These are phyloP conservation scores for Zymoseptoria passerinii DNA, from an alignment of 2,329 filamentous ascomycete genomes.

Conservation along the genomic window DNA sequence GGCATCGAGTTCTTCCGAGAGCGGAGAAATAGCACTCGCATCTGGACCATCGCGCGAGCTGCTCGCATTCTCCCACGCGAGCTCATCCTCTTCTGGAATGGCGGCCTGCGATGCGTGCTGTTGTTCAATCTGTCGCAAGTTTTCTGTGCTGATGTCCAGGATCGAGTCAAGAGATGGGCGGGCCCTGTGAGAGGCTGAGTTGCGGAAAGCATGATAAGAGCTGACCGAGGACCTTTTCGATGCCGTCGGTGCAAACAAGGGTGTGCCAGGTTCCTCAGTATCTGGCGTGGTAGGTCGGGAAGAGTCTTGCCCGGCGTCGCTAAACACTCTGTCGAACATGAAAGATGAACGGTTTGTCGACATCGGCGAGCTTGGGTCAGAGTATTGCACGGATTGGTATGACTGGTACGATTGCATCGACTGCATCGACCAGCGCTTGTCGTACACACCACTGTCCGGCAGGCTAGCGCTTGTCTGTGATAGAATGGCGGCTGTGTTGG, in stretches of 20 bases:
- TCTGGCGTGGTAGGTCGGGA: slow-evolving; percentile 75
- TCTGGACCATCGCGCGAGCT: slow-evolving; percentile 7
- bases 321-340: slow-evolving; percentile 67
- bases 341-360: slow-evolving; percentile 62
- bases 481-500: slow-evolving; percentile 50
- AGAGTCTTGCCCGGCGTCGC: slow-evolving; percentile 50
- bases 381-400: slow-evolving; percentile 51
- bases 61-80: slow-evolving; percentile 21
- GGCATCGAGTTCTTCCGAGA: slow-evolving; percentile 21
- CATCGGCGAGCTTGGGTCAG: slow-evolving; percentile 70
- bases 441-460: slow-evolving; percentile 37
- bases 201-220: slow-evolving; percentile 19
- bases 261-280: slow-evolving; percentile 51
- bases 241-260: slow-evolving; percentile 55
- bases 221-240: slow-evolving; percentile 49
- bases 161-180: slow-evolving; percentile 24
- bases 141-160: slow-evolving; percentile 25
- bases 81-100: slow-evolving; percentile 26
- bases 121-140: slow-evolving; percentile 18
- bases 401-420: slow-evolving; percentile 54
- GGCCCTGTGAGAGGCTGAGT: slow-evolving; percentile 12
- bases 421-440: slow-evolving; percentile 57
- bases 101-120: slow-evolving; percentile 14
- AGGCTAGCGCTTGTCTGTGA: slow-evolving; percentile 54
- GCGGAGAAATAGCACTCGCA: slow-evolving; percentile 14